Conservation (phyloP, 345 rosid genomes). For the Acer saccharum region DNA sequence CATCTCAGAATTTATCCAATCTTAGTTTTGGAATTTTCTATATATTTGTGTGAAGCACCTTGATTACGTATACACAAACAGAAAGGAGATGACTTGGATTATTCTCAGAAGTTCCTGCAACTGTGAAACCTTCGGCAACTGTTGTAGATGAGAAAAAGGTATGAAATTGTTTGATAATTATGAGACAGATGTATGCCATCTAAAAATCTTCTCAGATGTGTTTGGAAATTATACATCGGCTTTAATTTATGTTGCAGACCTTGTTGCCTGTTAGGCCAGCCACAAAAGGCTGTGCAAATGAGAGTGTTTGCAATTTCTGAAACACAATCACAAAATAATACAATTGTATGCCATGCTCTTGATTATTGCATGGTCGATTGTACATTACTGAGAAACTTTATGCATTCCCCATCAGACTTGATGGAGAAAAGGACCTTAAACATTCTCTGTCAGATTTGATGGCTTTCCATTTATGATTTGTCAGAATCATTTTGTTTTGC, state of each 20-base stretch:
- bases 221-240: conserved; percentile 14
- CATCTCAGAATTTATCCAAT: neutral
- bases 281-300: conserved; percentile 87
- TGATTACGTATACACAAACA: conserved; percentile 50
- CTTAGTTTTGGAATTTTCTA: conserved; percentile 8
- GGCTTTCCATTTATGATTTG: conserved; percentile 5
- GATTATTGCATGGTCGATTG: conserved; percentile 20
- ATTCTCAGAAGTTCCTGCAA: conserved; percentile 77
- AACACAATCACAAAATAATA: conserved; percentile 81
- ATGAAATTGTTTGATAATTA: conserved; percentile 6
- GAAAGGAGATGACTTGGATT: conserved; percentile 87
- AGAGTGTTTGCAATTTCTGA: conserved; percentile 85
- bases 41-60: conserved; percentile 1
- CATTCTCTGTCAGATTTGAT: neutral
- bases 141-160: conserved; percentile 81
- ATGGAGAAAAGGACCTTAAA: neutral
- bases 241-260: conserved; percentile 47
- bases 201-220: neutral
- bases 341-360: neutral
- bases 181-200: conserved; percentile 1
- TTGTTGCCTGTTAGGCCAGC: conserved; percentile 86
- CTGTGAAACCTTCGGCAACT: conserved; percentile 55
- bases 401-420: neutral
- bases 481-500: neutral
- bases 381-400: neutral